These are phyloP conservation scores for Escovopsis weberi DNA, from an alignment of 2,329 filamentous ascomycete genomes.

Conservation along the genomic window DNA sequence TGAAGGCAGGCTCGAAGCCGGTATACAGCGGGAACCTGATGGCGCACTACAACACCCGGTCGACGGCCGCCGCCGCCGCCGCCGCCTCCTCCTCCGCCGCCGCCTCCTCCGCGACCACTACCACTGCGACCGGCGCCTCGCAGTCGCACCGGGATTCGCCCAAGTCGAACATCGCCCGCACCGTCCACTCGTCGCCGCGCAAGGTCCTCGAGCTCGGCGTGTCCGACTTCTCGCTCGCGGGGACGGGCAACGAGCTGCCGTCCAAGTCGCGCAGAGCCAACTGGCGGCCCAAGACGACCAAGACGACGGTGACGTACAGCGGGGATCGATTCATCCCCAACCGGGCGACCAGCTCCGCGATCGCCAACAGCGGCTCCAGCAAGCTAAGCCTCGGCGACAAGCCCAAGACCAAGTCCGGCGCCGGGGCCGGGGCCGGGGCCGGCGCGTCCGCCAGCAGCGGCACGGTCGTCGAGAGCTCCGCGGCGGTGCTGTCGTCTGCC, in stretches of 20 bases:
- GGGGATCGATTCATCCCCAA: constrained; percentile 96
- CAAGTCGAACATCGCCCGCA: constrained; percentile 86
- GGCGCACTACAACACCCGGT: constrained; percentile 44
- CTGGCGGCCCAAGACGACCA: constrained; percentile 44
- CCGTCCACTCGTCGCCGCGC: constrained; percentile 63
- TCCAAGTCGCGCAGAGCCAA: constrained; percentile 40
- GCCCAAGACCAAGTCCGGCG: constrained; percentile 52
- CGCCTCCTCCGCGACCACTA: neutral
- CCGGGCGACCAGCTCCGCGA: constrained; percentile 75
- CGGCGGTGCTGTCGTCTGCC: constrained; percentile 55
- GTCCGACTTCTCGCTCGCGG: constrained; percentile 82
- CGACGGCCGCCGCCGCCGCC: constrained; percentile 16
- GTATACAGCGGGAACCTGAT: constrained; percentile 70
- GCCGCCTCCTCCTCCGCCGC: constrained; percentile 38
- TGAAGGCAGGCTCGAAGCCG: constrained; percentile 47
- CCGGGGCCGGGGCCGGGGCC: constrained; percentile 54
- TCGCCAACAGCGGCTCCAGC: constrained; percentile 64
- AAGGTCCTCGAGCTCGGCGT: constrained; percentile 76
- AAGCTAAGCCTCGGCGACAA: constrained; percentile 65
- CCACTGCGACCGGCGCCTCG: neutral
- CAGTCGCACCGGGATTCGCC: constrained; percentile 63
- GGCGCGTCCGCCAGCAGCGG: constrained; percentile 72
- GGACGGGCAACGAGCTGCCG: constrained; percentile 59
- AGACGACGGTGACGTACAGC: constrained; percentile 67
- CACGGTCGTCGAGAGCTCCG: constrained; percentile 49